Conservation (phyloP, 2,329 filamentous ascomycete species). For the Phaeosphaeria sp. region DNA sequence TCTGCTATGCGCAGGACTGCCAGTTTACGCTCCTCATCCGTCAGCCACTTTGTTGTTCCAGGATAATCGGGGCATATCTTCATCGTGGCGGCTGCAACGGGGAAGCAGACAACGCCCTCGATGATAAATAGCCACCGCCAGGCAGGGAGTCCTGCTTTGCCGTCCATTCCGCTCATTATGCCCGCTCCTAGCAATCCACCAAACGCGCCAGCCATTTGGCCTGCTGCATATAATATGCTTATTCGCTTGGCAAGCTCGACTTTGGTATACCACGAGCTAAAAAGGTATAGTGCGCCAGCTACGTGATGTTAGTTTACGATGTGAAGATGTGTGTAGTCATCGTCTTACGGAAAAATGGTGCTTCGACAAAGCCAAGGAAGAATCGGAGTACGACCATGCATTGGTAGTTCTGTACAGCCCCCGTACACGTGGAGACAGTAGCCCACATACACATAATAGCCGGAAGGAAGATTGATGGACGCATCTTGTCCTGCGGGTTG, state of each 20-base stretch:
- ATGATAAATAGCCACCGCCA: conserved; percentile 43
- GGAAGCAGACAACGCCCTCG: conserved; percentile 14
- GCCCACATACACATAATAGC: conserved; percentile 11
- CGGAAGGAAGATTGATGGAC: conserved; percentile 60
- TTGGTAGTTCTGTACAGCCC: conserved; percentile 4
- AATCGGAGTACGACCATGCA: conserved; percentile 14
- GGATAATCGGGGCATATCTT: conserved; percentile 58
- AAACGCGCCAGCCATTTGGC: conserved; percentile 57
- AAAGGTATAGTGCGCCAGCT: conserved; percentile 29
- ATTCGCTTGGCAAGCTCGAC: conserved; percentile 59
- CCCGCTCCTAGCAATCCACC: conserved; percentile 63
- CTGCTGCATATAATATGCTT: conserved; percentile 61
- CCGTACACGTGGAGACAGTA: conserved; percentile 5
- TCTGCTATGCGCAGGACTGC: conserved; percentile 11
- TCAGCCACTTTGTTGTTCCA: conserved; percentile 55
- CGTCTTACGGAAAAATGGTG: conserved; percentile 11
- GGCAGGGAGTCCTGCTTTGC: conserved; percentile 36
- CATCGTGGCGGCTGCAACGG: conserved; percentile 40
- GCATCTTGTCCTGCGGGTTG: conserved; percentile 50
- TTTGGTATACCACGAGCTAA: conserved; percentile 59
- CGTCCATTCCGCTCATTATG: conserved; percentile 50
- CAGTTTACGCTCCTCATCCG: conserved; percentile 44
- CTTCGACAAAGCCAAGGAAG: conserved; percentile 17
- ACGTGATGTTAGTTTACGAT: conserved; percentile 12
- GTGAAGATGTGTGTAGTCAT: neutral